Conservation (phyloP, 148 eudicot genomes). For the Rhododendron williamsianum region DNA sequence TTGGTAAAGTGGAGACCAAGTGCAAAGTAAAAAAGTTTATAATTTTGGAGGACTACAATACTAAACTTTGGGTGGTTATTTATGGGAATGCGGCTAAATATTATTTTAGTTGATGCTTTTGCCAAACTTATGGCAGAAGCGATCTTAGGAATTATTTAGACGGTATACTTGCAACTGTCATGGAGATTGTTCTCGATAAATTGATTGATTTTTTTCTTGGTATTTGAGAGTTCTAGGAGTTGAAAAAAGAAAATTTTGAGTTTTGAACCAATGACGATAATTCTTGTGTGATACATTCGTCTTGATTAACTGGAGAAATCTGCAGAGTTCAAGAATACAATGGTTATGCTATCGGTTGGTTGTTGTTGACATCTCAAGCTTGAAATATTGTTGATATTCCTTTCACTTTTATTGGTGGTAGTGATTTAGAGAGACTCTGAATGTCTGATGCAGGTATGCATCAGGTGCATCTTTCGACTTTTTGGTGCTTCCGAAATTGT, state of each 20-base stretch:
- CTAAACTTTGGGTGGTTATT: background rate
- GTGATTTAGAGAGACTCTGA: background rate
- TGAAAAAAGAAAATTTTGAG: background rate
- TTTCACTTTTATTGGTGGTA: background rate
- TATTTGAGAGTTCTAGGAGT: background rate
- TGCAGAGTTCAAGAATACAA: background rate
- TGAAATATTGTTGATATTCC: background rate
- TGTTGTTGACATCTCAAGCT: too few relatives aligned
- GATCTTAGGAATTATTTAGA: background rate
- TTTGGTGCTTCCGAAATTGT: slow-evolving; percentile 48
- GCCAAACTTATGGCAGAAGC: background rate
- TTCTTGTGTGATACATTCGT: background rate
- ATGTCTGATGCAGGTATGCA: slow-evolving; percentile 50
- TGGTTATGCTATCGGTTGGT: background rate
- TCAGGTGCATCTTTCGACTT: slow-evolving; percentile 61
- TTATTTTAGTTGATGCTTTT: background rate
- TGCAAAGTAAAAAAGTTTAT: background rate
- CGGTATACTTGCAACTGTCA: background rate
- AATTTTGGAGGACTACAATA: background rate
- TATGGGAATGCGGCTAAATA: background rate
- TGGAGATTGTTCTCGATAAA: background rate
- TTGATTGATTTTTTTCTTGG: background rate
- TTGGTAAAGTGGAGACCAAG: background rate
- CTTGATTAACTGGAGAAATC: too few relatives aligned
- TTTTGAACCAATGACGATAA: background rate